Base-by-base conservation (phyloP, 768 basidiomycete genomes). In the Termitomyces sp. region DNA sequence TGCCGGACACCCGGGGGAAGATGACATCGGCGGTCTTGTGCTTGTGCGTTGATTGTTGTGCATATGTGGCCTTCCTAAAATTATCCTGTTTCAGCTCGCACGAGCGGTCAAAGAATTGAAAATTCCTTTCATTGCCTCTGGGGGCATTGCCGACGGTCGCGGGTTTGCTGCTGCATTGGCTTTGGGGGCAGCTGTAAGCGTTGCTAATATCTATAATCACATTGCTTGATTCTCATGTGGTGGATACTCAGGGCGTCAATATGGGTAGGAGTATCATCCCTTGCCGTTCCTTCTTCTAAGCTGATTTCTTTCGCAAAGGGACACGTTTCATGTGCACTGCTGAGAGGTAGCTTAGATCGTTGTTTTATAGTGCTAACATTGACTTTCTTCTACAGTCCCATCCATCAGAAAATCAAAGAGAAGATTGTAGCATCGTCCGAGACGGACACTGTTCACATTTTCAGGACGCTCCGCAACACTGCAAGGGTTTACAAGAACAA, bases 1-100 rank as follows among this genome's bases (percentile, higher is more conserved):
- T 68, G 95, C 93, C 33, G 95, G 95, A 27, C 93, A 95, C 71
- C 93, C 93, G 18, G 95, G 95, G 61, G 95, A 97, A 68, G 91
- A 96, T 45, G 95, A 97, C 68, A 89, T 97, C 24, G 91, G 91
- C 3, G 91, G 89, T 4, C 67, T 96, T 24, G 89, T 97, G 3
- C 73, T 97, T 74, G 93, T 93, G 63, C 18, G 66, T 60, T 34
- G 37, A 37, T 50, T 48, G 31, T 55, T 50, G 20, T 15, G 24
- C 22, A 22, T n/a, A 24, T 46, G 20, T 41, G 33, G 4, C 7
- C 6, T 16, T 22, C 12, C 6, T 15, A 36, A 6, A 54, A 15
- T 54, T n/a, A 60, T 41, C 36, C 53, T 34, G 16, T 6, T 61
- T 13, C 64, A 94, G 92, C 79, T 97, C 49, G 93, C 95, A 2